phyloP scores from a whole-genome alignment of 768 basidiomycete species.

The Filobasidium wieringae region DNA sequence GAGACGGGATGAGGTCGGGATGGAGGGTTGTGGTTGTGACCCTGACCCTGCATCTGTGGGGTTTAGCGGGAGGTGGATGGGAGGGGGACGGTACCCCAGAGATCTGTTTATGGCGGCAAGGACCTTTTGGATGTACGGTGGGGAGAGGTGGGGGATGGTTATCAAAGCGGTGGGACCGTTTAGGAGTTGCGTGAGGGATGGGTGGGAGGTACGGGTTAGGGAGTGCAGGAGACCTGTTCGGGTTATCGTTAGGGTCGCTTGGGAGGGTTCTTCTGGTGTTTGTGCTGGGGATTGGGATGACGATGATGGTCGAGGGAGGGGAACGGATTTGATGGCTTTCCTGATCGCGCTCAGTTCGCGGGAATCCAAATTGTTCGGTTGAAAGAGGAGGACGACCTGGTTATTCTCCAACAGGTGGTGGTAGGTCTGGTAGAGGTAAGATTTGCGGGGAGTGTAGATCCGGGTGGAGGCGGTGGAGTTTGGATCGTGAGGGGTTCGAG shows the following conservation, averaged over 20 bases:
- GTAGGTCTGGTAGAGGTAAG: conserved; percentile 70
- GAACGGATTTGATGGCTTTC: conserved; percentile 52
- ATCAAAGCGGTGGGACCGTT: conserved; percentile 31
- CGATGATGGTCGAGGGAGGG: not conserved
- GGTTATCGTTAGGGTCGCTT: conserved; percentile 50
- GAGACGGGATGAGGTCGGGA: conserved; percentile 43
- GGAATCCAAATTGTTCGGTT: conserved; percentile 58
- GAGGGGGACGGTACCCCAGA: conserved; percentile 13
- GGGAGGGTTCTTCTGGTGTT: conserved; percentile 40
- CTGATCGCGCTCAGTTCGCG: conserved; percentile 60
- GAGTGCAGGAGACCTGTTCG: conserved; percentile 71
- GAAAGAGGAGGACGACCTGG: conserved; percentile 63
- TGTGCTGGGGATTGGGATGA: conserved; percentile 33
- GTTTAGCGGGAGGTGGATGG: not conserved
- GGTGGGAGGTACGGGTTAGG: conserved; percentile 53
- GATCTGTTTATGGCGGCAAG: conserved; percentile 21
- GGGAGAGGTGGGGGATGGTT: conserved; percentile 29
- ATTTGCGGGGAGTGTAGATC: conserved; percentile 65
- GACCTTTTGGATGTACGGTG: conserved; percentile 25
- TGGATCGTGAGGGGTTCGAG: conserved; percentile 1
- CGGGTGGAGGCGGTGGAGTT: conserved; percentile 40
- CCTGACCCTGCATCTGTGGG: not conserved
- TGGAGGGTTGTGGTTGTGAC: too few relatives aligned
- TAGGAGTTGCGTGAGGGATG: conserved; percentile 48
- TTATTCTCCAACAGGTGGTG: conserved; percentile 52